Evolutionary conservation across 2,329 filamentous ascomycete genomes (phyloP).

Genomic region (Neophaeococcomyces aloes): DNA sequence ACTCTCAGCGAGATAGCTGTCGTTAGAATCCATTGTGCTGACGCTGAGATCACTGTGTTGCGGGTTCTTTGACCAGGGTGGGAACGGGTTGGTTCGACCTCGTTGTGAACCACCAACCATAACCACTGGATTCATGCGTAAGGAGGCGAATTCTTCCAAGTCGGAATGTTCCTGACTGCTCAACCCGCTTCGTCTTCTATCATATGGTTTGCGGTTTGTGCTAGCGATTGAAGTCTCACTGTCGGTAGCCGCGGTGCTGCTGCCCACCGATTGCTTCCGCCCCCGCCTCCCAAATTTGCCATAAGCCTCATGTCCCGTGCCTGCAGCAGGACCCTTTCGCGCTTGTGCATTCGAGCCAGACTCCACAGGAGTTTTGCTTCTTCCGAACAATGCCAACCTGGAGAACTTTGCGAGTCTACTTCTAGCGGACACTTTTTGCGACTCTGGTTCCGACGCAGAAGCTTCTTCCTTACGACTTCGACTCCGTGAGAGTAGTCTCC

Average conservation of each 20-base stretch:
- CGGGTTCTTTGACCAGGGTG: not conserved
- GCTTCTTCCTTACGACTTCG: slow-evolving; percentile 36
- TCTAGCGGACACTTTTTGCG: slow-evolving; percentile 24
- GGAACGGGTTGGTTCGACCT: slow-evolving; percentile 6
- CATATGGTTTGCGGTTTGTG: slow-evolving; percentile 27
- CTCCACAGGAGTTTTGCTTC: slow-evolving; percentile 54
- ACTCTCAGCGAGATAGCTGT: not conserved
- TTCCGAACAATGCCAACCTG: slow-evolving; percentile 64
- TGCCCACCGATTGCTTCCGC: slow-evolving; percentile 33
- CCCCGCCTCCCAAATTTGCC: slow-evolving; percentile 38
- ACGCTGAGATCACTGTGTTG: slow-evolving; percentile 4
- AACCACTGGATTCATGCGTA: slow-evolving; percentile 40
- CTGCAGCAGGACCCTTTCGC: slow-evolving; percentile 74
- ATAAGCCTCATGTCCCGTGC: slow-evolving; percentile 77
- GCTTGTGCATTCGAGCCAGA: slow-evolving; percentile 49
- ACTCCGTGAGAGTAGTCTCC: slow-evolving; percentile 37
- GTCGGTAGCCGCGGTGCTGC: slow-evolving; percentile 24
- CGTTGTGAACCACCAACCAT: slow-evolving; percentile 34
- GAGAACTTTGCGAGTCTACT: slow-evolving; percentile 36
- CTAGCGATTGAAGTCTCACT: slow-evolving; percentile 31
- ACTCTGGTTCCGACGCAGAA: slow-evolving; percentile 1
- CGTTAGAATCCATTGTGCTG: not conserved
- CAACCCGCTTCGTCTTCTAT: slow-evolving; percentile 33
- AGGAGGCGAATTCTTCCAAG: slow-evolving; percentile 39
- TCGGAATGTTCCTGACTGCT: slow-evolving; percentile 31